Evolutionary conservation across 768 basidiomycete species (phyloP).

Genomic region (Kwoniella pini): DNA sequence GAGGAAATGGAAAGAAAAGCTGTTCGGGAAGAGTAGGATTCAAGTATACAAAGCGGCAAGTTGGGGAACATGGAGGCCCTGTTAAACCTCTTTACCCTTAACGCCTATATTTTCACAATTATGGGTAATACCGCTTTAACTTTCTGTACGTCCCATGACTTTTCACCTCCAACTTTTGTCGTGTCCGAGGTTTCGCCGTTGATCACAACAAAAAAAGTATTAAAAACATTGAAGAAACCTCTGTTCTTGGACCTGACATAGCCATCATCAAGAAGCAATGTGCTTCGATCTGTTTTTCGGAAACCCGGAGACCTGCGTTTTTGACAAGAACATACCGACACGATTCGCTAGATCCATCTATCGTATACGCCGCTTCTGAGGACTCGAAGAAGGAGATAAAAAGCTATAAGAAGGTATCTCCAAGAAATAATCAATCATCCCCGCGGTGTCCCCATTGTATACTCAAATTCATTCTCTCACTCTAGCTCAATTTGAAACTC

Average conservation of each 20-base stretch:
- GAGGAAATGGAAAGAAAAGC: no score
- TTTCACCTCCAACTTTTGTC: neutral
- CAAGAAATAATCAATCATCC: neutral
- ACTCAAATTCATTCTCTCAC: neutral
- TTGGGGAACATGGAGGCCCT: no score
- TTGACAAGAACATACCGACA: neutral
- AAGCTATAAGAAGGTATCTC: neutral
- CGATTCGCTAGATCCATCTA: neutral
- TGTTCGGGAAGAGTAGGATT: no score
- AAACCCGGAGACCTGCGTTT: neutral
- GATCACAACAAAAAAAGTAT: neutral
- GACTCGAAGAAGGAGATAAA: neutral
- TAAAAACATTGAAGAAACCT: neutral
- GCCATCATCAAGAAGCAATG: neutral
- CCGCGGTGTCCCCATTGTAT: constrained; percentile 4
- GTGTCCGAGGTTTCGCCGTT: constrained; percentile 2
- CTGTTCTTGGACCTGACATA: neutral
- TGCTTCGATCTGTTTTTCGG: neutral
- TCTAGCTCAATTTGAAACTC: neutral
- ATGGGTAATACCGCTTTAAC: no score
- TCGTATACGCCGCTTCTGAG: no score
- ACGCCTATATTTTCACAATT: no score
- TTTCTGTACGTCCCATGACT: no score
- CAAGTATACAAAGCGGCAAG: no score
- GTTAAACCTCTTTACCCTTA: no score